A percentile compares a stretch with the other conserved stretches of the same genome.
These are phyloP conservation scores for Yarrowia sp. DNA, from an alignment of 805 yeast genomes.

Conservation along the genomic window DNA sequence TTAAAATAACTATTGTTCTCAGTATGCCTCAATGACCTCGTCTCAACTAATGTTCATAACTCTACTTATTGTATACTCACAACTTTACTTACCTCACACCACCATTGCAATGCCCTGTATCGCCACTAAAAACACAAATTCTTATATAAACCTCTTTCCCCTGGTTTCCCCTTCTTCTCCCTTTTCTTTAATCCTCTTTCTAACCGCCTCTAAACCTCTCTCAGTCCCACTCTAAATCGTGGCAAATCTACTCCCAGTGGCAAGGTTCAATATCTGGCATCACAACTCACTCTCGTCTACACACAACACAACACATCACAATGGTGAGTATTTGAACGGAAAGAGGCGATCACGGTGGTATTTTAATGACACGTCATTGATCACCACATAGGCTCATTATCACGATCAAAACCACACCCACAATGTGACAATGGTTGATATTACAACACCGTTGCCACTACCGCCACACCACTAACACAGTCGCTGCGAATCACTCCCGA, in stretches of 20 bases:
- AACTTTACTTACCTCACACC: too few species aligned
- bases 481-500: conserved; percentile 20
- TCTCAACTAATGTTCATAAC: too few species aligned
- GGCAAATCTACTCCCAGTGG: background rate
- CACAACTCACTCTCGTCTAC: background rate
- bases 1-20: too few species aligned
- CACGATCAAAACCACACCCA: background rate
- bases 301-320: conserved; percentile 2
- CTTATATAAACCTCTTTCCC: too few species aligned
- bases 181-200: background rate
- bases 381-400: background rate
- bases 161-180: background rate
- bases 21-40: too few species aligned
- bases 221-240: too few species aligned
- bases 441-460: background rate
- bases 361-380: background rate
- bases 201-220: too few species aligned
- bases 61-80: too few species aligned
- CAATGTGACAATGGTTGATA: background rate
- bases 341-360: background rate
- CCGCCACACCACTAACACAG: background rate
- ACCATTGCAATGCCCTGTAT: too few species aligned
- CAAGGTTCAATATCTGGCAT: conserved; percentile 16
- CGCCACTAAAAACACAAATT: too few species aligned
- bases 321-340: background rate